Percentiles rank a stretch among this genome's conserved stretches.
phyloP scores from a whole-genome alignment of 2,329 filamentous ascomycete genomes.

The Claviceps sorghi region DNA sequence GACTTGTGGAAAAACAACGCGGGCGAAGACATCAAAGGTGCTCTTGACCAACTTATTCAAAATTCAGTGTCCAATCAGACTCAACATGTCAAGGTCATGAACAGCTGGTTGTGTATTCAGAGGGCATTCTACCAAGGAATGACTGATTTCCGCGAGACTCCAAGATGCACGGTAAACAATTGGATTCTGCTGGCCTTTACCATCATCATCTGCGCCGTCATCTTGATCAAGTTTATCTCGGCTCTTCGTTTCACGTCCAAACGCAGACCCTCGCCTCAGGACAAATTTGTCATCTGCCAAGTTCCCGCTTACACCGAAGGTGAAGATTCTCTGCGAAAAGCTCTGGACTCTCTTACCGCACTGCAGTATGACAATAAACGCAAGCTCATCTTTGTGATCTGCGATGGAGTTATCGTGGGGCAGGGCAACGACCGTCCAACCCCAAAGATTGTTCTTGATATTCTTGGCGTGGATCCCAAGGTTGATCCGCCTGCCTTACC shows the following conservation, averaged over 20 bases:
- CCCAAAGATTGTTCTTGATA: constrained; percentile 93
- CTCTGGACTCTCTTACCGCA: constrained; percentile 83
- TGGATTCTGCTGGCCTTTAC: constrained; percentile 80
- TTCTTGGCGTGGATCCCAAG: constrained; percentile 92
- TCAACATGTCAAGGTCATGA: constrained; percentile 33
- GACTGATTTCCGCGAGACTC: constrained; percentile 64
- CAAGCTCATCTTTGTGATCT: constrained; percentile 91
- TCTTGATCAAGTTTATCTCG: constrained; percentile 77
- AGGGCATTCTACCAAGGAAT: constrained; percentile 73
- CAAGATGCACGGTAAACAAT: constrained; percentile 76
- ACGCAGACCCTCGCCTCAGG: constrained; percentile 73
- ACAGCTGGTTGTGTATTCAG: constrained; percentile 67
- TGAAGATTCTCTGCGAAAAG: constrained; percentile 86
- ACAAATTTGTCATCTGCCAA: constrained; percentile 98
- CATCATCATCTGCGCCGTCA: constrained; percentile 67
- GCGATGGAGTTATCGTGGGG: constrained; percentile 93
- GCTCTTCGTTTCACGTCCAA: constrained; percentile 91
- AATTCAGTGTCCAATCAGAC: constrained; percentile 36
- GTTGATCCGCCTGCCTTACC: constrained; percentile 86
- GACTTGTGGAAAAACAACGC: constrained; percentile 59
- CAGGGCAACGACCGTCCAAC: constrained; percentile 92
- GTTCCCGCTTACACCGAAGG: constrained; percentile 97
- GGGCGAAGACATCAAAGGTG: constrained; percentile 60
- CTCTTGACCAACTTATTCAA: constrained; percentile 42
- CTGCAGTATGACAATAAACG: constrained; percentile 97